Conservation (phyloP, 805 yeast species). For the Metschnikowia matae region DNA sequence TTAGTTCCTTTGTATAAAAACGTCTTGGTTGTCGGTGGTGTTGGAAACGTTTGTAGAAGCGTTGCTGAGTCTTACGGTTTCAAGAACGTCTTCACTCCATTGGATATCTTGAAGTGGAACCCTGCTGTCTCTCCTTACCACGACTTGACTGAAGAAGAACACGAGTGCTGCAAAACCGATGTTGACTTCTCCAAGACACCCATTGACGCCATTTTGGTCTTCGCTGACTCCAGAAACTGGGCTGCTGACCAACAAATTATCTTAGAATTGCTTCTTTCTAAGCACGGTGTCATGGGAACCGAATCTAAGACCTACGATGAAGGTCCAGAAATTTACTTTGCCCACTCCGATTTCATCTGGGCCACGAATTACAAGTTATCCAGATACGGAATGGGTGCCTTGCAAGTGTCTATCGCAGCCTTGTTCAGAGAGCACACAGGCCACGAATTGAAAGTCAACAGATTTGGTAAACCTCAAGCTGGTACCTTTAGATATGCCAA, state of each 20-base stretch:
- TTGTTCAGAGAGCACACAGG: conserved; percentile 83
- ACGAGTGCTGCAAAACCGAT: conserved; percentile 42
- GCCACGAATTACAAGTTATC: conserved; percentile 80
- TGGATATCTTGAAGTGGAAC: conserved; percentile 80
- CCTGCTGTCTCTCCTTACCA: conserved; percentile 86
- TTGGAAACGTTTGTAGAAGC: conserved; percentile 76
- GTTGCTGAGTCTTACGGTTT: conserved; percentile 85
- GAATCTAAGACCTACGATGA: conserved; percentile 63
- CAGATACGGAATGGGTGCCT: conserved; percentile 92
- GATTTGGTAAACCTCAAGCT: conserved; percentile 87
- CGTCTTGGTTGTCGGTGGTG: conserved; percentile 86
- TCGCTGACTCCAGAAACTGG: conserved; percentile 91
- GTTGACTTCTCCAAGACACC: conserved; percentile 63
- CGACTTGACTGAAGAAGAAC: conserved; percentile 69
- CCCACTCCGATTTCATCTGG: conserved; percentile 92
- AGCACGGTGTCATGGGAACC: conserved; percentile 84
- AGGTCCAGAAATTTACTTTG: conserved; percentile 81
- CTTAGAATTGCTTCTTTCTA: conserved; percentile 70
- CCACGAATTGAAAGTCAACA: conserved; percentile 67
- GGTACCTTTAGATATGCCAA: conserved; percentile 84
- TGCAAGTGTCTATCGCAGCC: conserved; percentile 84
- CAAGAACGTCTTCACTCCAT: conserved; percentile 73
- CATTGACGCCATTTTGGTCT: conserved; percentile 80
- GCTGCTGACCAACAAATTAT: conserved; percentile 91
- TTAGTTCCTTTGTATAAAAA: conserved; percentile 63